Percentiles rank a stretch among this genome's conserved stretches.
Conservation (phyloP, 1,139 yeast genomes). For the Candida sanyaensis region DNA sequence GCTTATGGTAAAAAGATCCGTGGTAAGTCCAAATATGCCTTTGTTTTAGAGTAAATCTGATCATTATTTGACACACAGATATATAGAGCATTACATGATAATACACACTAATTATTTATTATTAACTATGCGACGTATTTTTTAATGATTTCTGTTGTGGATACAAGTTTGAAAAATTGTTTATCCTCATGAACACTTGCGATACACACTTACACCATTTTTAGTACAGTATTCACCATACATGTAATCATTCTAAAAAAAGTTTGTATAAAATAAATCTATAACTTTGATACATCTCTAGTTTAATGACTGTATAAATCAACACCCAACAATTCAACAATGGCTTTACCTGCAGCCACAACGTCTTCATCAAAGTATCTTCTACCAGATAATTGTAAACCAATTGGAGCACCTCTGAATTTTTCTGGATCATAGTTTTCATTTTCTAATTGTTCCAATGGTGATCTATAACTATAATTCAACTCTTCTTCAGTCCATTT, state of each 20-base stretch:
- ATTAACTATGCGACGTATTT: too few species aligned
- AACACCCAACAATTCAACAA: conserved; percentile 27
- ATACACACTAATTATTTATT: too few species aligned
- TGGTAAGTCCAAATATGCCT: conserved; percentile 65
- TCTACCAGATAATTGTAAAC: conserved; percentile 41
- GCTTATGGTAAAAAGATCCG: conserved; percentile 65
- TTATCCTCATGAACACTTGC: too few species aligned
- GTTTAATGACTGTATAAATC: conserved; percentile 18
- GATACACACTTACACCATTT: too few species aligned
- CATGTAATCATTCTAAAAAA: too few species aligned
- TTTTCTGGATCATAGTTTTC: conserved; percentile 32
- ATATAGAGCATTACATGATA: too few species aligned
- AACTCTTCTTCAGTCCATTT: conserved; percentile 38
- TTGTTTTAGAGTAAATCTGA: conserved; percentile 15
- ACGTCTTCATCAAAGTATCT: conserved; percentile 45
- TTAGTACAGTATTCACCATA: too few species aligned
- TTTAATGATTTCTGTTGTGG: too few species aligned
- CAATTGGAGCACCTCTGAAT: conserved; percentile 42
- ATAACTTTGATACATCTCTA: neutral
- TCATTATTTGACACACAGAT: too few species aligned
- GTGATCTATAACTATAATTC: conserved; percentile 36
- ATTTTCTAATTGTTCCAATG: conserved; percentile 45
- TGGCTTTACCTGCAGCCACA: conserved; percentile 40
- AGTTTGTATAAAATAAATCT: too few species aligned
- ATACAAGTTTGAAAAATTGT: too few species aligned